Base-by-base conservation (phyloP, 495 filamentous ascomycete genomes). In the Sphaerosporella brunnea region DNA sequence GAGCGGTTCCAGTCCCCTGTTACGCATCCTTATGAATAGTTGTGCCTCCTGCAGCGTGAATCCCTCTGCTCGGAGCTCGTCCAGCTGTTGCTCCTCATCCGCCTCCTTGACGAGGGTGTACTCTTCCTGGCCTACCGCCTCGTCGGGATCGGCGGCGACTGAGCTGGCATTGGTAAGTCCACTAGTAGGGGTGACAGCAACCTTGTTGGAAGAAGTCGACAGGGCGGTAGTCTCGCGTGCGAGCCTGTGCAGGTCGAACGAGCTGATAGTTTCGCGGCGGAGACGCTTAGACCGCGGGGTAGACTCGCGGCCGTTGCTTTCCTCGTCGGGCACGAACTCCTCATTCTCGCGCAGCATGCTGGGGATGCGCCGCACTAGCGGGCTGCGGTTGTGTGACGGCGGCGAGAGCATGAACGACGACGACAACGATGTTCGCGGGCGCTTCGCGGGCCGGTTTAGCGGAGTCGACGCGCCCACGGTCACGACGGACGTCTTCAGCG, bases 1-100 rank as follows among this genome's bases (percentile, higher is more conserved):
- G 1, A 80, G 55, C 3, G 74, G 69, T 62, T 80, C 75, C 23
- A 68, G 69, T 2, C 77, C 74, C 21, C 78, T 71, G 56, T 72
- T 70, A 3, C 66, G 62, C 9, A 81, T 62, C 36, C 69, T 68
- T 32, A 69, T 62, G 56, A 70, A 75, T 10, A 82, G 64, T 35
- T 61, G 63, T 26, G 69, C 64, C 46, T 78, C 77, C 28, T 72
- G 55, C 10, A 24, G 8, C 18, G 55, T 58, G 26, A 59, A 59
- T 7, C 56, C 56, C 15, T 59, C 47, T 3, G 13, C 23, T 11
- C 44, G 35, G 18, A 58, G 51, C 38, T 58, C 54, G 10, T 23
- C 38, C 23, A 48, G 32, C 4, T 56, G 41, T 2, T 11, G 19
- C 25, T 57, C 50, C 1, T 15, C 28, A 4, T 57, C 54, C 15